Evolutionary conservation across 164 flowering plant genomes (phyloP).

Genomic region (Brasenia schreberi): DNA sequence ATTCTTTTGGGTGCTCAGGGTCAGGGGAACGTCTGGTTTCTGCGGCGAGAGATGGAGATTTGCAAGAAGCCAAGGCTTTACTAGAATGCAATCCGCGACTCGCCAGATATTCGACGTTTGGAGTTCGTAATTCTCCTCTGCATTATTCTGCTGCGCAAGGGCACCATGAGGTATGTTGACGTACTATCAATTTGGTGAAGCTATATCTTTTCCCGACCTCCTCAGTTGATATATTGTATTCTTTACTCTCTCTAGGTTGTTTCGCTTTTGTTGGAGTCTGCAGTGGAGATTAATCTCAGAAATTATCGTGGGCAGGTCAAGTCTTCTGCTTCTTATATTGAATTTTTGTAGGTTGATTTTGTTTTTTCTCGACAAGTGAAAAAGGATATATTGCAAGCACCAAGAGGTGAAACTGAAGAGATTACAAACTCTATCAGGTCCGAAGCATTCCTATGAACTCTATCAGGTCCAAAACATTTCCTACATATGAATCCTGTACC

Average conservation of each 20-base stretch:
- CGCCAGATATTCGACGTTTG: constrained; percentile 81
- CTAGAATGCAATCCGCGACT: constrained; percentile 87
- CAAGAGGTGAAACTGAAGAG: no score
- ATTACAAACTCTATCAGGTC: no score
- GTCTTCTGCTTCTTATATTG: not conserved
- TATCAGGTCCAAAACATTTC: no score
- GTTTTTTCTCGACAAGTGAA: not conserved
- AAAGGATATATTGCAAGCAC: no score
- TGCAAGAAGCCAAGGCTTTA: constrained; percentile 89
- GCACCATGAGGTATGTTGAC: constrained; percentile 65
- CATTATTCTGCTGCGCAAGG: constrained; percentile 98
- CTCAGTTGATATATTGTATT: not conserved
- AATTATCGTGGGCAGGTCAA: constrained; percentile 93
- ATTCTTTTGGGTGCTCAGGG: constrained; percentile 98
- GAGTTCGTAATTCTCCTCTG: constrained; percentile 90
- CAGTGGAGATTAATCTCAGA: constrained; percentile 83
- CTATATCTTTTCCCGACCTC: not conserved
- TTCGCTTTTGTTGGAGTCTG: constrained; percentile 67
- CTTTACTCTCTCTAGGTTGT: constrained; percentile 44
- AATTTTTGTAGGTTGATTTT: not conserved
- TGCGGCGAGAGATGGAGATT: constrained; percentile 95
- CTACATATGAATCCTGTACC: no score
- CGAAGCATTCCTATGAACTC: no score
- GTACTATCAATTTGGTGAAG: not conserved
- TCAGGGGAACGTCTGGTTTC: constrained; percentile 93